Evolutionary conservation across 495 filamentous ascomycete genomes (phyloP).

Genomic region (Xylaria sp.): DNA sequence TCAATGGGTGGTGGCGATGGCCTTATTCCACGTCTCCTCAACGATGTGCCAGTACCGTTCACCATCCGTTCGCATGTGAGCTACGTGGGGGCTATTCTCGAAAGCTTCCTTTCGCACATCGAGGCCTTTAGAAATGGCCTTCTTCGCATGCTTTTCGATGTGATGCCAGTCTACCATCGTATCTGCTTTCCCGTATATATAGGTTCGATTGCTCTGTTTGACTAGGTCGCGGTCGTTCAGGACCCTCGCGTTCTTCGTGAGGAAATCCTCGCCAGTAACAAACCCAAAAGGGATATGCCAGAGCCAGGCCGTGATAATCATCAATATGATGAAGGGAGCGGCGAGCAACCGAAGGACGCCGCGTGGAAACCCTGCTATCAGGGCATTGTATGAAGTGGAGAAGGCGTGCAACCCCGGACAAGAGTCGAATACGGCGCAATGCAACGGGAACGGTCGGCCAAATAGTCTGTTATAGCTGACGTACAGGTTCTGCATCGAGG

Average conservation of each 20-base stretch:
- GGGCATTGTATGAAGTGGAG: slow-evolving; percentile 34
- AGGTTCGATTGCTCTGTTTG: slow-evolving; percentile 48
- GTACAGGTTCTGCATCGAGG: slow-evolving; percentile 38
- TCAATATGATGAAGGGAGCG: slow-evolving; percentile 39
- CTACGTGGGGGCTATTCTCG: slow-evolving; percentile 48
- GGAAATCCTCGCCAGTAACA: slow-evolving; percentile 38
- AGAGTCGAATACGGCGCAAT: slow-evolving; percentile 51
- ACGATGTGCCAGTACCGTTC: slow-evolving; percentile 52
- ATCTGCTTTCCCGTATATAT: slow-evolving; percentile 52
- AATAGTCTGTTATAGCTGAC: slow-evolving; percentile 31
- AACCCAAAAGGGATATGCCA: slow-evolving; percentile 34
- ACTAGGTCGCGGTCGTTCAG: slow-evolving; percentile 42
- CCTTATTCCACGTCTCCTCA: slow-evolving; percentile 45
- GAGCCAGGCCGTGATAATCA: slow-evolving; percentile 42
- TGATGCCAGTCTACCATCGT: slow-evolving; percentile 47
- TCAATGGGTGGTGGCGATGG: slow-evolving; percentile 1
- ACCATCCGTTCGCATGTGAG: slow-evolving; percentile 47
- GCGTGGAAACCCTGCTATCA: slow-evolving; percentile 35
- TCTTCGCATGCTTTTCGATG: slow-evolving; percentile 48
- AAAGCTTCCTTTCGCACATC: slow-evolving; percentile 46
- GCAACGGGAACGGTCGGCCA: slow-evolving; percentile 36
- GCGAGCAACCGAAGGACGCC: slow-evolving; percentile 28
- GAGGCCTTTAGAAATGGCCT: slow-evolving; percentile 43
- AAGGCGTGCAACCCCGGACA: slow-evolving; percentile 47
- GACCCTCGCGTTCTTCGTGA: slow-evolving; percentile 34